Percentiles rank a stretch among this genome's conserved stretches.
These are phyloP conservation scores for Arxiozyma bovina DNA, from an alignment of 1,139 yeast species.

Conservation along the genomic window DNA sequence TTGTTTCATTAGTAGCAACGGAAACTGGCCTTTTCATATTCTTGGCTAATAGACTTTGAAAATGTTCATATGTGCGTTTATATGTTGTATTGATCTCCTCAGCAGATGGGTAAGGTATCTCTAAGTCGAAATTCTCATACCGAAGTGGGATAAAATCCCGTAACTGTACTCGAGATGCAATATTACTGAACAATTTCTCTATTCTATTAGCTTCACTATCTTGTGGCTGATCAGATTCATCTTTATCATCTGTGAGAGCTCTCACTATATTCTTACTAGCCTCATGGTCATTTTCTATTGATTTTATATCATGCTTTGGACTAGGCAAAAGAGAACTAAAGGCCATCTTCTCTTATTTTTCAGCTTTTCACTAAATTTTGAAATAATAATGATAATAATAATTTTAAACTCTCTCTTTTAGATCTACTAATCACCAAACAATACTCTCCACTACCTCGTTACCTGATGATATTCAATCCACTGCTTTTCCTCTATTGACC, in stretches of 20 bases:
- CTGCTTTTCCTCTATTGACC: background rate
- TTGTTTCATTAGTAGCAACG: constrained; percentile 40
- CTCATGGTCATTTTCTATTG: background rate
- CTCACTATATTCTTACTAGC: background rate
- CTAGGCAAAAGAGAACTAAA: constrained; percentile 24
- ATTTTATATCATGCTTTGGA: constrained; percentile 12
- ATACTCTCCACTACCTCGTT: background rate
- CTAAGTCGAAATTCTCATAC: constrained; percentile 33
- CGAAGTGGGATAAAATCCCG: constrained; percentile 43
- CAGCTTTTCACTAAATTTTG: background rate
- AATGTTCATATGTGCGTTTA: constrained; percentile 40
- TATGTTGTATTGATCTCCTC: constrained; percentile 36
- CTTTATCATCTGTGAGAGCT: background rate
- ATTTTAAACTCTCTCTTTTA: background rate
- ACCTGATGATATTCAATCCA: no score
- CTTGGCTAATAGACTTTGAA: constrained; percentile 36
- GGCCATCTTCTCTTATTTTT: constrained; percentile 9
- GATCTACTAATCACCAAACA: background rate
- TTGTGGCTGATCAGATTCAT: background rate
- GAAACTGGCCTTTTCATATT: constrained; percentile 19
- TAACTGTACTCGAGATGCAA: constrained; percentile 16
- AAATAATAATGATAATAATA: background rate
- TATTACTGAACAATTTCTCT: background rate
- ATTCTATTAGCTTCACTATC: background rate
- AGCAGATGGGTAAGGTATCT: constrained; percentile 35